Evolutionary conservation across 441 rosid genomes (phyloP), one percentile per base, ranked within the genome.

Genomic region (Brassica balearica): DNA sequence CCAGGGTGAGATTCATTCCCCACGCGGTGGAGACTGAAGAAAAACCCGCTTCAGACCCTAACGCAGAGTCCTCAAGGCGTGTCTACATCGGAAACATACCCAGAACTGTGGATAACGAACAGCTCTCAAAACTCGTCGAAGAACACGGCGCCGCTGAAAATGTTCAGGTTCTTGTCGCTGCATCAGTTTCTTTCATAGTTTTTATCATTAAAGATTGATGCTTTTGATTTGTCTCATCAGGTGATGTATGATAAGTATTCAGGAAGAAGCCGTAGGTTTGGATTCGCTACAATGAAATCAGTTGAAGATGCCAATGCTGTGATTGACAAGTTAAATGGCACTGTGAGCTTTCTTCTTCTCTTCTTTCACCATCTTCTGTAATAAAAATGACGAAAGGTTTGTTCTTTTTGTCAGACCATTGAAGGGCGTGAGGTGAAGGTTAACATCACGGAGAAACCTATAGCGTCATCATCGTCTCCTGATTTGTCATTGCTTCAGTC

Each of bases 21-120:
- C 77, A 46, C 5, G 92, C 90, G 0, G 92, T 87, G 22, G 90
- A 90, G 2, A 87, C 90, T 51, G 92, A 83, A 51, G 75, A 78
- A 61, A 75, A 86, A 27, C 0, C 73, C 17, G 1, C 70, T 60
- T 65, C 72, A 5, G 89, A 81, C 82, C 86, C 92, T 19, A 82
- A 86, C 15, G 79, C 89, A 0, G 93, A 82, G 82, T 87, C 87
- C 2, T 79, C 86, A 29, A 83, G 95, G 83, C 87, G 89, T 84
- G 84, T 95, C n/a, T 95, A 92, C 74, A 56, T 95, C 29, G 97
- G 98, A 0, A 95, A 92, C 87, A 88, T 95, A 79, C 98, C 97
- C 8, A 87, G 97, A 78, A 91, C 80, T 0, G 58, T 91, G 8
- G 48, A 75, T 67, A 89, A 84, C 68, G 92, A 86, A 4, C 87